These are phyloP conservation scores for Nematocida sp. DNA, from an alignment of 371 early-diverging fungal genomes.

Conservation along the genomic window DNA sequence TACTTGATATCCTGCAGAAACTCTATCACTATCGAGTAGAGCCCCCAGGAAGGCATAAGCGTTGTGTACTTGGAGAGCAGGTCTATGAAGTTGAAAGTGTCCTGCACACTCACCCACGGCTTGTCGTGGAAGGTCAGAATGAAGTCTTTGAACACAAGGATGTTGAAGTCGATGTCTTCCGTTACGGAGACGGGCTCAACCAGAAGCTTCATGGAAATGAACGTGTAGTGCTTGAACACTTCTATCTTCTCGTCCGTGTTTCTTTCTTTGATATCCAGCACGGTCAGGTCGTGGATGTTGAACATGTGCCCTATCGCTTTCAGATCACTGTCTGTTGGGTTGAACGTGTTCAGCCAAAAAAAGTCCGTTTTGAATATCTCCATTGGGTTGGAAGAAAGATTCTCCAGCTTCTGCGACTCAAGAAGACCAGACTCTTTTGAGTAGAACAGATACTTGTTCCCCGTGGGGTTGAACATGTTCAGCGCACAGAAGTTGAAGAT, in stretches of 20 bases:
- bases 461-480: slow-evolving; percentile 25
- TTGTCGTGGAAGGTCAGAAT: slow-evolving; percentile 63
- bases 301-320: slow-evolving; percentile 39
- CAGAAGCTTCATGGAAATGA: slow-evolving; percentile 55
- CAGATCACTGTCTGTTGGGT: slow-evolving; percentile 58
- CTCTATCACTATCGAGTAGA: slow-evolving; percentile 62
- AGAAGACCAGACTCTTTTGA: slow-evolving; percentile 48
- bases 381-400: slow-evolving; percentile 11
- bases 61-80: slow-evolving; percentile 53
- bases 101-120: slow-evolving; percentile 59
- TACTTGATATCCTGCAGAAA: slow-evolving; percentile 62
- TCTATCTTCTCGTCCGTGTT: slow-evolving; percentile 64
- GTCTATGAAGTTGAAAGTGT: slow-evolving; percentile 61
- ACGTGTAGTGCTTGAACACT: slow-evolving; percentile 61
- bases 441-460: slow-evolving; percentile 58
- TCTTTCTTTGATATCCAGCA: slow-evolving; percentile 59
- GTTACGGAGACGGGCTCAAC: slow-evolving; percentile 34
- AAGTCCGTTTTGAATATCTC: slow-evolving; percentile 38
- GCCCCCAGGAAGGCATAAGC: slow-evolving; percentile 60
- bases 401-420: slow-evolving; percentile 49
- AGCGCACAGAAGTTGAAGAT: slow-evolving; percentile 45
- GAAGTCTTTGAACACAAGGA: slow-evolving; percentile 61
- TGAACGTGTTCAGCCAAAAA: slow-evolving; percentile 63
- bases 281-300: slow-evolving; percentile 57
- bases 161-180: slow-evolving; percentile 62